Evolutionary conservation across 1,139 yeast species (phyloP).

Genomic region (Entelexis sorbosivorans): DNA sequence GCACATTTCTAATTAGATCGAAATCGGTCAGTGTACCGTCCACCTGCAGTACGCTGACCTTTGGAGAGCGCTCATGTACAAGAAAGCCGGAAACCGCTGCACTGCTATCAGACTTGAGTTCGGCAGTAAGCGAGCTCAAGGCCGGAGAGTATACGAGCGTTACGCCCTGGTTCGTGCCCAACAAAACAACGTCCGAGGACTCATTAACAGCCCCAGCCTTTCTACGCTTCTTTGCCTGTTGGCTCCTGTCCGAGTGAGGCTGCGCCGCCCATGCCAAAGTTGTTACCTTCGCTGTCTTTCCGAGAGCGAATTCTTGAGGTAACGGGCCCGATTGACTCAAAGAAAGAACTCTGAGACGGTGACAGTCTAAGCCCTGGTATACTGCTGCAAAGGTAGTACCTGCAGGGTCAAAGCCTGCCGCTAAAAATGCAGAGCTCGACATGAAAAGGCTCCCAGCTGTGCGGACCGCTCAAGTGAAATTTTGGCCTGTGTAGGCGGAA

Average conservation of each 20-base stretch:
- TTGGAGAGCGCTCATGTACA: neutral
- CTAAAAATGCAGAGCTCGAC: constrained; percentile 18
- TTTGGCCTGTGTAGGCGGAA: constrained; percentile 6
- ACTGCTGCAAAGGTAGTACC: constrained; percentile 58
- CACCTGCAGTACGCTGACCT: constrained; percentile 29
- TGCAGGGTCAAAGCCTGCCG: constrained; percentile 42
- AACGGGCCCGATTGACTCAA: constrained; percentile 36
- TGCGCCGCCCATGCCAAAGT: constrained; percentile 44
- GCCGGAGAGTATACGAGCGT: constrained; percentile 59
- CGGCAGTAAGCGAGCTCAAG: constrained; percentile 44
- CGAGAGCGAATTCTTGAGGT: constrained; percentile 36
- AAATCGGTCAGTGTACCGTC: constrained; percentile 56
- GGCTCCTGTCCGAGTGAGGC: constrained; percentile 8
- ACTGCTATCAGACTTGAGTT: constrained; percentile 22
- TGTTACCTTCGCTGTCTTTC: constrained; percentile 45
- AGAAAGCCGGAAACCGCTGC: constrained; percentile 6
- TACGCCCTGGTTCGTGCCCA: constrained; percentile 59
- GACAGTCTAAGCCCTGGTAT: constrained; percentile 59
- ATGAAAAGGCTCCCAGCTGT: neutral
- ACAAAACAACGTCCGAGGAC: constrained; percentile 36
- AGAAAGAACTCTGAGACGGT: constrained; percentile 57
- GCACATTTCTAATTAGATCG: constrained; percentile 41
- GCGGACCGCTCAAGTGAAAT: constrained; percentile 9
- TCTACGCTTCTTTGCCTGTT: constrained; percentile 30
- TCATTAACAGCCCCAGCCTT: constrained; percentile 24